phyloP scores from a whole-genome alignment of 2,329 filamentous ascomycete genomes.

The Calonectria honghensis region DNA sequence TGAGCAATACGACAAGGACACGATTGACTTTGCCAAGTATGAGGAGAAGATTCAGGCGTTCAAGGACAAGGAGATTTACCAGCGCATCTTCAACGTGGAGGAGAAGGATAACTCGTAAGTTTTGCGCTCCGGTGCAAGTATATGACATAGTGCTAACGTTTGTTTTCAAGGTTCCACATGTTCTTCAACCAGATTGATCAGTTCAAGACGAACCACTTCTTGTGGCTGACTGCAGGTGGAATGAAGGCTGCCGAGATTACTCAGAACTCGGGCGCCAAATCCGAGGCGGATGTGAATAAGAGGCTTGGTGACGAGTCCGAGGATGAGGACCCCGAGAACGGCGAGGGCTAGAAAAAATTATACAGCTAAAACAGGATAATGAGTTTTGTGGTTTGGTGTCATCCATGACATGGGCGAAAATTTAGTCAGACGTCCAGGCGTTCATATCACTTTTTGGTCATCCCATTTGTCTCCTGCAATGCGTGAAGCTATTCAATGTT shows the following conservation, averaged over 20 bases:
- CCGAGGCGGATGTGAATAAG: conserved; percentile 66
- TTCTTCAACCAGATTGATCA: conserved; percentile 89
- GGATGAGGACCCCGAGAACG: conserved; percentile 69
- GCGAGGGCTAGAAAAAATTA: conserved; percentile 61
- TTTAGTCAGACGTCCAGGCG: background rate
- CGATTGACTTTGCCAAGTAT: conserved; percentile 86
- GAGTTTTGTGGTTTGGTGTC: conserved; percentile 8
- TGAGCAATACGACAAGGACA: conserved; percentile 77
- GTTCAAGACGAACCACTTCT: conserved; percentile 82
- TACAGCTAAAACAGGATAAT: conserved; percentile 14
- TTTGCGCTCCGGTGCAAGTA: background rate
- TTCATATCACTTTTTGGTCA: conserved; percentile 3
- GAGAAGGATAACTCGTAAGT: conserved; percentile 90
- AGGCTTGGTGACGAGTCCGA: conserved; percentile 73
- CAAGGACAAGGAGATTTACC: conserved; percentile 94
- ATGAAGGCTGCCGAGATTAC: conserved; percentile 74
- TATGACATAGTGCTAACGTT: conserved; percentile 29
- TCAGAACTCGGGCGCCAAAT: conserved; percentile 58
- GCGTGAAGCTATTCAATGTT: background rate
- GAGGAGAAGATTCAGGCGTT: conserved; percentile 89
- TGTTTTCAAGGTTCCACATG: conserved; percentile 77
- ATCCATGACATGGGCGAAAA: background rate
- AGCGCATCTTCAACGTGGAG: conserved; percentile 92
- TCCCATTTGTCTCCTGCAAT: background rate
- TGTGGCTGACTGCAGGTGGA: conserved; percentile 83